Evolutionary conservation across 306 rosid genomes (phyloP).

Genomic region (Cucurbita pepo): DNA sequence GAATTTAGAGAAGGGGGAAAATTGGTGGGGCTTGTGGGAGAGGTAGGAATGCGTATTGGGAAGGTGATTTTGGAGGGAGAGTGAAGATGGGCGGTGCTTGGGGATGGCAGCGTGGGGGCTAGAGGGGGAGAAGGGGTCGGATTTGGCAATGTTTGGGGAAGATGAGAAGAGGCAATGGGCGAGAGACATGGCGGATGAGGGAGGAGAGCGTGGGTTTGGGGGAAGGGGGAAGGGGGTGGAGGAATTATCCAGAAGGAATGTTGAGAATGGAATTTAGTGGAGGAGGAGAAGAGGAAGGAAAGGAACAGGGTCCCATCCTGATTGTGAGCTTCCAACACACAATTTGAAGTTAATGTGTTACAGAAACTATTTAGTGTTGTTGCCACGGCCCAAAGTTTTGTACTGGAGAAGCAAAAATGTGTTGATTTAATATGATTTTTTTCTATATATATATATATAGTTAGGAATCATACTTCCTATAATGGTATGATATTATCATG

Average conservation of each 20-base stretch:
- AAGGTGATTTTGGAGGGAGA: constrained; percentile 10
- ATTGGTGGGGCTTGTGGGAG: constrained; percentile 14
- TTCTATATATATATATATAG: too few species aligned
- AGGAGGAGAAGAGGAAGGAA: constrained; percentile 10
- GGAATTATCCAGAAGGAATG: constrained; percentile 39
- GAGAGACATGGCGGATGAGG: constrained; percentile 22
- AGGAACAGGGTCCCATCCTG: constrained; percentile 8
- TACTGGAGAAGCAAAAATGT: too few species aligned
- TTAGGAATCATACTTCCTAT: too few species aligned
- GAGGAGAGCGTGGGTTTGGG: neutral
- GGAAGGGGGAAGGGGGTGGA: neutral
- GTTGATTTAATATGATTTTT: too few species aligned
- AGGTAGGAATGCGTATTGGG: neutral
- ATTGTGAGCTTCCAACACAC: constrained; percentile 1
- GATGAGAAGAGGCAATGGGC: constrained; percentile 44
- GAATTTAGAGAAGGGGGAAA: constrained; percentile 12
- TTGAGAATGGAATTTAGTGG: constrained; percentile 35
- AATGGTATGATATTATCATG: too few species aligned
- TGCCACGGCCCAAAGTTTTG: too few species aligned
- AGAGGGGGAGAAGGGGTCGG: constrained; percentile 3
- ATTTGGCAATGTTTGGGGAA: constrained; percentile 13
- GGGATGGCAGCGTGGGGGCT: constrained; percentile 13
- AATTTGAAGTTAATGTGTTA: too few species aligned
- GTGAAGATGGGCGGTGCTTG: constrained; percentile 8
- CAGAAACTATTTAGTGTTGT: too few species aligned